Evolutionary conservation across 345 rosid species (phyloP).

Genomic region (Pistacia atlantica): DNA sequence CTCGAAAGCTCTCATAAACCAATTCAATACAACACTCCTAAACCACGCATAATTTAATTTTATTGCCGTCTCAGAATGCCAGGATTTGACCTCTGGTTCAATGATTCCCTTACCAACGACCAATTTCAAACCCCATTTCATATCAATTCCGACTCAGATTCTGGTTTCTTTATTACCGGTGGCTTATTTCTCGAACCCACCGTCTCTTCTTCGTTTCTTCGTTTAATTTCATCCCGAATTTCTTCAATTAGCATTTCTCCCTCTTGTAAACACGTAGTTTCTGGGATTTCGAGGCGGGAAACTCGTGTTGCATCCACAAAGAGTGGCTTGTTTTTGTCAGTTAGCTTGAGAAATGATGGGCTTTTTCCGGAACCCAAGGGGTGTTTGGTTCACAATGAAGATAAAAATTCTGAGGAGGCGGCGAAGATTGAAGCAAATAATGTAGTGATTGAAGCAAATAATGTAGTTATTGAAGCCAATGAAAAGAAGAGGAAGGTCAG

Average conservation of each 20-base stretch:
- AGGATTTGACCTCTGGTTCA: slow-evolving; percentile 25
- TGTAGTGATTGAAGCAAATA: slow-evolving; percentile 5
- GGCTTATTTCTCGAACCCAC: slow-evolving; percentile 66
- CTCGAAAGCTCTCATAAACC: background rate
- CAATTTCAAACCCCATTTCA: slow-evolving; percentile 9
- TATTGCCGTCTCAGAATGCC: slow-evolving; percentile 33
- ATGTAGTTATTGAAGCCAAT: slow-evolving; percentile 11
- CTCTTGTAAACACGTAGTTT: slow-evolving; percentile 17
- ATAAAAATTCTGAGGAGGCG: slow-evolving; percentile 9
- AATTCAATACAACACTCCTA: background rate
- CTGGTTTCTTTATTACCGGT: slow-evolving; percentile 37
- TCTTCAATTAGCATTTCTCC: slow-evolving; percentile 14
- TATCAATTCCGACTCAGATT: slow-evolving; percentile 23
- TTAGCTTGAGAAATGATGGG: slow-evolving; percentile 52
- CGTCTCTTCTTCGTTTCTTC: slow-evolving; percentile 45
- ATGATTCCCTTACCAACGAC: slow-evolving; percentile 20
- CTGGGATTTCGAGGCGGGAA: slow-evolving; percentile 19
- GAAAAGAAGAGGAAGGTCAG: slow-evolving; percentile 35
- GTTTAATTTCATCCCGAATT: slow-evolving; percentile 34
- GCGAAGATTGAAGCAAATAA: slow-evolving; percentile 6
- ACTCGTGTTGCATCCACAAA: slow-evolving; percentile 20
- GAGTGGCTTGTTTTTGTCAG: slow-evolving; percentile 37
- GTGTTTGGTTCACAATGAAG: slow-evolving; percentile 33
- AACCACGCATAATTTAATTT: background rate
- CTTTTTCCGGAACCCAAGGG: slow-evolving; percentile 29